Evolutionary conservation across 108 stramenopile species (phyloP), one percentile per base, ranked within the genome.

Genomic region (Cylindrotheca closterium): DNA sequence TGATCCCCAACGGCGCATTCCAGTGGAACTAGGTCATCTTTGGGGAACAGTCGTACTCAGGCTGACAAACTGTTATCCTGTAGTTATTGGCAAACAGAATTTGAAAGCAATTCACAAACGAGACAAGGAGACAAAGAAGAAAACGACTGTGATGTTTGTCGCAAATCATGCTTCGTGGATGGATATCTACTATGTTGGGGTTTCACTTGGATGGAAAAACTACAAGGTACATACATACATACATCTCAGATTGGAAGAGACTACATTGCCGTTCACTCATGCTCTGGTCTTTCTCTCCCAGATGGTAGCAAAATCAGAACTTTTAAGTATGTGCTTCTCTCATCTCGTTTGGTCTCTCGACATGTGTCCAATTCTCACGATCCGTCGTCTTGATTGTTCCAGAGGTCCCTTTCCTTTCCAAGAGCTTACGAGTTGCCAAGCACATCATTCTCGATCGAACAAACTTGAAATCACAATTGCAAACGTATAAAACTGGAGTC

Each of bases 141-240:
- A 74, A 18, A 76, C 60, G 47, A 68, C 77, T 47, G 81, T 71
- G 25, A 83, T 86, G 85, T 83, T 82, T 75, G 85, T 86, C 3
- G 77, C 81, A 15, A 86, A 86, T 60, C 85, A 86, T 74, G 70
- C 71, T 51, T 78, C 76, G 24, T 86, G 85, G 85, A 78, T 86
- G 82, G 85, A 86, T 48, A 86, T 86, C 23, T 81, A 81, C n/a
- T 86, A 74, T 61, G 30, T 86, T 21, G 85, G 81, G 10, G 61
- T 71, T 21, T 59, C 82, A 29, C 79, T 86, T 25, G 85, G 85
- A 37, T 86, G 85, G 85, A 65, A 74, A 33, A 86, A 86, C 54
- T 86, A 86, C 67, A 86, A 86, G n/a, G n/a, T n/a, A n/a, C n/a
- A n/a, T n/a, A n/a, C n/a, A n/a, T n/a, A n/a, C n/a, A n/a, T n/a